Base-by-base conservation (phyloP, 1,284 basidiomycete species). In the Pseudozyma flocculosa region DNA sequence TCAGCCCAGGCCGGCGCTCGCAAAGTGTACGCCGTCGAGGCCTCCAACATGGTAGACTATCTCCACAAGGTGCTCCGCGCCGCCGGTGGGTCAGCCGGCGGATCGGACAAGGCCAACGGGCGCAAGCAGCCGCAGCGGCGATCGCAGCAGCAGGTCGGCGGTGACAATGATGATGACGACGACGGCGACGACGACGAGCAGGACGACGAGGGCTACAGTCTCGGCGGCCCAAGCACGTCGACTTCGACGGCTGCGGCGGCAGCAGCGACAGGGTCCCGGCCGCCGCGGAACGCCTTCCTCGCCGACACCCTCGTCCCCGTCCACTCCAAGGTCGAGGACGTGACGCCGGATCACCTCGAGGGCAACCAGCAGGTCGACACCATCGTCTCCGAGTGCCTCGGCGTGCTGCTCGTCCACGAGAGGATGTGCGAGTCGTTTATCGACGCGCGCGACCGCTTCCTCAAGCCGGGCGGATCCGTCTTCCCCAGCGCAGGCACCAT, bases 351-450 rank as follows among this genome's bases (percentile, higher is more conserved):
- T 15, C 48, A 56, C 30, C 48, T 70, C 4, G 50, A 64, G 8
- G 68, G 66, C 4, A 41, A 54, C 24, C 43, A 73, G 22, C 74
- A 80, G 62, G 81, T 82, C 22, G 82, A 83, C 56, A 82, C 81
- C 24, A 80, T 83, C 45, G 78, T 83, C n/a, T 81, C 80, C 3
- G 82, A 83, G 61, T 82, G 81, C 23, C 80, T 83, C 13, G 82
- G 82, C 4, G 81, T 82, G 42, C 55, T 83, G 70, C 68, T 83
- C 23, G 73, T 82, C 13, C 81, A 83, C 54, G 82, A 83, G 61
- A 70, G 81, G 18, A 83, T 83, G 82, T 80, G 81, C 60, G 82
- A 83, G 60, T 79, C 79, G 3, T 82, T 81, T 54, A 60, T 83
- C 10, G 72, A 81, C 21, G 81, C 82, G 3, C 55, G 81, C 47